phyloP scores from a whole-genome alignment of 75 land plant genomes.

The Sequoiadendron giganteum region DNA sequence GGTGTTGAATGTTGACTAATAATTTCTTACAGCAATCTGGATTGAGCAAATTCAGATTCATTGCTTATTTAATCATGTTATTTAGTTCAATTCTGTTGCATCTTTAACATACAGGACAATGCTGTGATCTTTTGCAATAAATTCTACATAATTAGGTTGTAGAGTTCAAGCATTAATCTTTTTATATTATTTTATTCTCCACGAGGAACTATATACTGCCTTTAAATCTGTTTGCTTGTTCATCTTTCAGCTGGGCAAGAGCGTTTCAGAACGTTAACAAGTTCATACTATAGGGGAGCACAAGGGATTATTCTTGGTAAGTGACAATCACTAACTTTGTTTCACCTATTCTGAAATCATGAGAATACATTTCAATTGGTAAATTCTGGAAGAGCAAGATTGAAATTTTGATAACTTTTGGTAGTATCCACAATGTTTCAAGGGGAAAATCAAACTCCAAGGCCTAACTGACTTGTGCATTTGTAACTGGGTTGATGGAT shows the following conservation, averaged over 20 bases:
- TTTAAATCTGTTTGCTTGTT: neutral
- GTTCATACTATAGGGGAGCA: slow-evolving; percentile 87
- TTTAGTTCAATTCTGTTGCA: neutral
- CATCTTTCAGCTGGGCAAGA: slow-evolving; percentile 84
- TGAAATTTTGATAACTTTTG: neutral
- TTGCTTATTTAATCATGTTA: neutral
- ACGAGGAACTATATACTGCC: neutral
- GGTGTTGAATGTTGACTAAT: neutral
- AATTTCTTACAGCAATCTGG: neutral
- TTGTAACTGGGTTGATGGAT: neutral
- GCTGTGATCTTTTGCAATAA: too few relatives aligned
- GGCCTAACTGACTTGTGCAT: neutral
- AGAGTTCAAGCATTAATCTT: neutral
- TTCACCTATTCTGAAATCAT: neutral
- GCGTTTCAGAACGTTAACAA: slow-evolving; percentile 87
- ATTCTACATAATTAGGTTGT: too few relatives aligned
- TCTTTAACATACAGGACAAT: neutral
- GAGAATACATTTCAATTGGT: neutral
- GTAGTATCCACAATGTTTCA: neutral
- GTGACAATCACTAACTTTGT: neutral
- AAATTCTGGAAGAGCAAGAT: neutral
- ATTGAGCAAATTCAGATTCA: neutral
- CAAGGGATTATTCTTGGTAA: slow-evolving; percentile 91
- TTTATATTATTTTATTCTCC: neutral
- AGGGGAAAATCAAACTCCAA: neutral